Evolutionary conservation across 805 yeast species (phyloP), one percentile per base, ranked within the genome.

Genomic region (Kluyveromyces siamensis): DNA sequence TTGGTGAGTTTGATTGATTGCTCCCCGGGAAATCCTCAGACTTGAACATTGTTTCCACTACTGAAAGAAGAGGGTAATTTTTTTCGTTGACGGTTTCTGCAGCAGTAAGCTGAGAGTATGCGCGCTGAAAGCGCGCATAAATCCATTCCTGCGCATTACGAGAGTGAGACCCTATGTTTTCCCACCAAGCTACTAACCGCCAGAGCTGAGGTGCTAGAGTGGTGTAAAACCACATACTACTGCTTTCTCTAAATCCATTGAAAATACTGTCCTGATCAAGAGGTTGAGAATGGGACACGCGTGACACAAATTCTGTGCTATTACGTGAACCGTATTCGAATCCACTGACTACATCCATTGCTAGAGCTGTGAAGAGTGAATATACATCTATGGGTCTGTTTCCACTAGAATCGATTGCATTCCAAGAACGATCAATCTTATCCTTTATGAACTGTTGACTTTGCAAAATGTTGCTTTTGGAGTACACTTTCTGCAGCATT

Each of bases 311-410:
- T 37, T 75, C 62, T 1, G 78, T 67, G 16, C 80, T 74, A 48
- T 72, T 69, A 8, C 67, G 62, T 0, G 60, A 53, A 0, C 90
- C 90, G 50, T 81, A 71, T 48, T 79, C 79, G 57, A 81, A 80
- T 18, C 75, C 73, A 1, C 82, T 73, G 1, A 83, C 79, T 3
- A 79, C 82, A 56, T 83, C 89, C 80, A 84, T 77, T 5, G 90
- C 89, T 57, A 84, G 68, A 16, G 81, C 67, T n/a, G 80, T 81
- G 70, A 83, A 83, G n/a, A 84, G 60, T 17, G 77, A 70, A 55
- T 78, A 80, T 2, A 78, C 81, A 45, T 83, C 84, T 38, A 81
- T 56, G 33, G 74, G 65, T 9, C 57, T 41, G 1, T 48, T n/a
- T 39, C 17, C 27, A 55, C 53, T 27, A 52, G 62, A 16, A 13